These are phyloP conservation scores for Wallemia mellicola DNA, from an alignment of 1,284 basidiomycete genomes.

Conservation along the genomic window DNA sequence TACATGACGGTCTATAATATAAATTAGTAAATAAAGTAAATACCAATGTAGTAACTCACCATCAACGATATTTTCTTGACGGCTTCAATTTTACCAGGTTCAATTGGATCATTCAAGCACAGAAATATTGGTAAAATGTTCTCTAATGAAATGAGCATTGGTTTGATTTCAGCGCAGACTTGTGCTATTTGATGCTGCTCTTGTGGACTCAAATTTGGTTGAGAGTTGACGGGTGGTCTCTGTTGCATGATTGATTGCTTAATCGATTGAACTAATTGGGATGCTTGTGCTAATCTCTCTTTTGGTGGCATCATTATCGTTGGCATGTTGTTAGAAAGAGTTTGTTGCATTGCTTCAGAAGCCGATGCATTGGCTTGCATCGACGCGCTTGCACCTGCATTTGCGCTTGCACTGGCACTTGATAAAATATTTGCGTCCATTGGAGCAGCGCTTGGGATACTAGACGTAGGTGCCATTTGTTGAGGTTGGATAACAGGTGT, in stretches of 20 bases:
- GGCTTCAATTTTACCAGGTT: neutral
- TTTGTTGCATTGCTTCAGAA: neutral
- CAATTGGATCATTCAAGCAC: neutral
- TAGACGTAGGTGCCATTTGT: neutral
- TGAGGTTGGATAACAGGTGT: too few relatives aligned
- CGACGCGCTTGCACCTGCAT: neutral
- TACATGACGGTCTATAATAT: neutral
- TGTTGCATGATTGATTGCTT: neutral
- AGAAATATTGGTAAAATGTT: neutral
- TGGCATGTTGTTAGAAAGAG: neutral
- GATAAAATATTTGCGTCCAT: neutral
- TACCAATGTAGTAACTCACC: neutral
- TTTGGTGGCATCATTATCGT: constrained; percentile 1
- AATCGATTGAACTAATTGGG: neutral
- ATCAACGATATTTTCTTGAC: neutral
- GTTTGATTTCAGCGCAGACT: neutral
- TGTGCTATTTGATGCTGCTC: neutral
- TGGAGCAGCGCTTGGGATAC: neutral
- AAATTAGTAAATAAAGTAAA: neutral
- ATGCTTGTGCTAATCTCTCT: neutral
- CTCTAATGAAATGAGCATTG: neutral
- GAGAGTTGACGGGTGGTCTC: neutral
- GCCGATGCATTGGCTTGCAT: neutral
- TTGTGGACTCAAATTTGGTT: neutral
- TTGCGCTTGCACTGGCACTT: neutral